Evolutionary conservation across 2,329 filamentous ascomycete genomes (phyloP), one percentile per base, ranked within the genome.

Genomic region (Lojkania enalia): DNA sequence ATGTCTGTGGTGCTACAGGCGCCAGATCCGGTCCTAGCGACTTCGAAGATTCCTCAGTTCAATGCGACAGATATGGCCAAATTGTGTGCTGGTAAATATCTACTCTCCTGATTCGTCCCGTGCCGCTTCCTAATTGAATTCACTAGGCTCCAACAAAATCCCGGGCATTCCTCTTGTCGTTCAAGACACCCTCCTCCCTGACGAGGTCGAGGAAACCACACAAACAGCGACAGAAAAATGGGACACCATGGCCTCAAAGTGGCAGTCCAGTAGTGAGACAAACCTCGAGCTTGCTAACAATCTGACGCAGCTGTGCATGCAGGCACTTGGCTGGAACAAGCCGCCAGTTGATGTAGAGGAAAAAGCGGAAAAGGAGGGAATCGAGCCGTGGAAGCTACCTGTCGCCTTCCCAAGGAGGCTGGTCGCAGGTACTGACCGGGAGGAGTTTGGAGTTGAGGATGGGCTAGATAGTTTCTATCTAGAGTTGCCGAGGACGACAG

Each of bases 391-490:
- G 25, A 27, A 27, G 25, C 9, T 27, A n/a, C 25, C 25, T 7
- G 25, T 27, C 9, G n/a, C 7, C n/a, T 27, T 27, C 25, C 25
- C 7, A n/a, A n/a, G n/a, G 25, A 7, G 25, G 9, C n/a, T 27
- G 25, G 25, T 27, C n/a, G 15, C 7, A 12, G 31, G 31, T 16
- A 33, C 31, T 9, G 15, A 16, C 9, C 7, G 15, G 16, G 31
- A 33, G 15, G 31, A 9, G 7, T 7, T 7, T 9, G 31, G 31
- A 7, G 16, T 33, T 7, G 9, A 33, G 15, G 31, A 33, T 15
- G 31, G 31, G 15, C 31, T 33, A 15, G 31, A 33, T 7, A 33
- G 15, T 15, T 33, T 33, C 15, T 33, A 33, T 33, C 31, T 33
- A 7, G 31, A 33, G 15, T 33, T 33, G 31, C 31, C 31, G 25